Evolutionary conservation across 208 protist species (phyloP), one percentile per base, ranked within the genome.

Genomic region (Porcisia hertigi): DNA sequence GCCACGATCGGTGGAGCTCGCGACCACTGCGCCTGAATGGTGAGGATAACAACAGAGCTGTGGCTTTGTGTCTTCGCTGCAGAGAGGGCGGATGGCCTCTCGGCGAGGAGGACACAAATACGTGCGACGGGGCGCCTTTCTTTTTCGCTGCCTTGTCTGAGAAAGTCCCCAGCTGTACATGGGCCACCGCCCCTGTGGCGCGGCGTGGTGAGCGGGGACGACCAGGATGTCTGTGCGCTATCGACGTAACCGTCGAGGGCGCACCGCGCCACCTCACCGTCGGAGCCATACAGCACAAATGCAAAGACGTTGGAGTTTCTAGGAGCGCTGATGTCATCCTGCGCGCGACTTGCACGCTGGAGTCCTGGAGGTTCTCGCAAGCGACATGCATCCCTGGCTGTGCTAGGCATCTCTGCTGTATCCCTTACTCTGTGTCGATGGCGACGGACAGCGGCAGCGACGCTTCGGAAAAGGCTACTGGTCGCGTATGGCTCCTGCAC

Each of bases 221-320:
- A 3, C 52, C 52, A 73, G 34, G 36, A 23, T 41, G 69, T 60
- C 34, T 66, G 60, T 20, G 77, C 77, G 43, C 70, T 72, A 57
- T 82, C 78, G 14, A 67, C 23, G 69, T 82, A 82, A 9, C 78
- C 78, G 73, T 63, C 73, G 30, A 82, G 58, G 43, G 41, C 25
- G 25, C 72, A 82, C 1, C 78, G 66, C n/a, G 73, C 78, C 49
- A 49, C 69, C 34, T 78, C 78, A 1, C 78, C 78, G 1, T 39
- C 52, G 3, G 49, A 12, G 12, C 60, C 25, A 49, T 75, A 82
- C 2, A 82, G 60, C 34, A 82, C 78, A 30, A 82, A 82, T 1
- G 73, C 78, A 41, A 82, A 82, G 43, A 30, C 70, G 0, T 41
- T 45, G 25, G 62, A 49, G 12, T 66, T 71, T 0, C 54, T 30